A percentile compares a stretch with the other conserved stretches of the same genome.
Evolutionary conservation across 2,329 filamentous ascomycete species (phyloP).

Genomic region (Aspergillus sp.): DNA sequence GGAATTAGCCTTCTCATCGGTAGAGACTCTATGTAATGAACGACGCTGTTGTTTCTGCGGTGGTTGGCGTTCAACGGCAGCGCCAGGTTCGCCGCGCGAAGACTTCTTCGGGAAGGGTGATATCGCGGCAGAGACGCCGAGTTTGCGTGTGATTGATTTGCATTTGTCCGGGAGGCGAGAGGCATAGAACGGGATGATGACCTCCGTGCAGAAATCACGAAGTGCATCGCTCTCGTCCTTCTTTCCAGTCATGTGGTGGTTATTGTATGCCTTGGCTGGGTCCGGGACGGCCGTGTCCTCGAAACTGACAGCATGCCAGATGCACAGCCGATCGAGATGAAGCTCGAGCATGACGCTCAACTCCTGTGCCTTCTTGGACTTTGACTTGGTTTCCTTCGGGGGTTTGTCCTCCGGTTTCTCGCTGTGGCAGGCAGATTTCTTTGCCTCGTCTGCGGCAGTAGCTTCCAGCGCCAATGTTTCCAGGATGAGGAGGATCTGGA

Average conservation of each 20-base stretch:
- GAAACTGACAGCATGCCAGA: conserved; percentile 49
- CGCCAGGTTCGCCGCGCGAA: conserved; percentile 29
- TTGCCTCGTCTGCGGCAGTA: conserved; percentile 16
- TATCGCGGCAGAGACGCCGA: conserved; percentile 41
- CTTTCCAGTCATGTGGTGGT: conserved; percentile 28
- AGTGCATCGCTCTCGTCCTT: conserved; percentile 43
- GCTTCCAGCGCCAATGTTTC: conserved; percentile 46
- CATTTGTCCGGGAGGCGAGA: conserved; percentile 47
- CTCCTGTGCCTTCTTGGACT: conserved; percentile 41
- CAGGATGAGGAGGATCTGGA: conserved; percentile 50
- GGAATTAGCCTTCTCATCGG: conserved; percentile 40
- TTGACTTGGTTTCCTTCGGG: conserved; percentile 21
- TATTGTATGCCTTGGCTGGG: conserved; percentile 25
- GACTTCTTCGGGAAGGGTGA: conserved; percentile 32
- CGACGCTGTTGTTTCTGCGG: conserved; percentile 29
- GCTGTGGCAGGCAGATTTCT: conserved; percentile 14
- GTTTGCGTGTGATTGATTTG: conserved; percentile 45
- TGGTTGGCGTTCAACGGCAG: conserved; percentile 28
- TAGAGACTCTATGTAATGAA: conserved; percentile 46
- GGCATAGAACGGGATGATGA: conserved; percentile 50
- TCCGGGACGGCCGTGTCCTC: conserved; percentile 33
- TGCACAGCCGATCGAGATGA: conserved; percentile 48
- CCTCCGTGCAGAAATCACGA: conserved; percentile 50
- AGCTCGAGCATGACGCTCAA: conserved; percentile 45
- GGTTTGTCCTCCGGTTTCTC: conserved; percentile 14